A percentile compares a stretch with the other conserved stretches of the same genome.
Evolutionary conservation across 1,284 basidiomycete species (phyloP).

Genomic region (Xanthoconium separans): DNA sequence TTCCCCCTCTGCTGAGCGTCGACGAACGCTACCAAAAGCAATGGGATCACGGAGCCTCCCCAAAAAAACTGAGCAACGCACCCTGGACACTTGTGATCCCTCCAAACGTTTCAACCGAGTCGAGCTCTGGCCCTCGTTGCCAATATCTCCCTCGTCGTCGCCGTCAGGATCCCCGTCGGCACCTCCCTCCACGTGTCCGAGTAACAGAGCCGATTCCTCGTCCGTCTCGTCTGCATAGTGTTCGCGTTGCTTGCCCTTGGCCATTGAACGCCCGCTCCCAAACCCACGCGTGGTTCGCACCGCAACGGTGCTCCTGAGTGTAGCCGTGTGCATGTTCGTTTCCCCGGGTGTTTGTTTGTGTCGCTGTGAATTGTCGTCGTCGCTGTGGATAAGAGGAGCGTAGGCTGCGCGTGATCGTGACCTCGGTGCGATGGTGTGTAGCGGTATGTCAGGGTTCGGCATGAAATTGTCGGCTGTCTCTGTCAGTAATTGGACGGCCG

Average conservation of each 20-base stretch:
- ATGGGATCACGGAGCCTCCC: not conserved
- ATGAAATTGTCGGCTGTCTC: conserved; percentile 11
- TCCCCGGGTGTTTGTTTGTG: conserved; percentile 21
- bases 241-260: conserved; percentile 46
- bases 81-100: conserved; percentile 21
- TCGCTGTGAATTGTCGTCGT: conserved; percentile 31
- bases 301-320: conserved; percentile 37
- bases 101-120: conserved; percentile 29
- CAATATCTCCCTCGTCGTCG: conserved; percentile 26
- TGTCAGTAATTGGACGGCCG: not conserved
- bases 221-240: conserved; percentile 61
- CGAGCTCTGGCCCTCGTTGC: conserved; percentile 22
- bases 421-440: conserved; percentile 55
- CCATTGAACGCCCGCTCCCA: conserved; percentile 24
- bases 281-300: conserved; percentile 29
- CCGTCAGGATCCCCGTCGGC: conserved; percentile 25
- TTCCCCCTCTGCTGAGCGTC: conserved; percentile 26
- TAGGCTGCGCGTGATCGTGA: conserved; percentile 46
- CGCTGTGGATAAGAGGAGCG: conserved; percentile 41
- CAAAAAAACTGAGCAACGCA: conserved; percentile 12
- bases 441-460: conserved; percentile 61
- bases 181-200: conserved; percentile 36
- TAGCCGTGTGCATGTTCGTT: conserved; percentile 34
- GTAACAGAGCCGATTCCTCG: conserved; percentile 51
- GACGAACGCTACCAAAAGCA: conserved; percentile 32